phyloP scores from a whole-genome alignment of 2,329 filamentous ascomycete species.

The Xylariaceae sp. region DNA sequence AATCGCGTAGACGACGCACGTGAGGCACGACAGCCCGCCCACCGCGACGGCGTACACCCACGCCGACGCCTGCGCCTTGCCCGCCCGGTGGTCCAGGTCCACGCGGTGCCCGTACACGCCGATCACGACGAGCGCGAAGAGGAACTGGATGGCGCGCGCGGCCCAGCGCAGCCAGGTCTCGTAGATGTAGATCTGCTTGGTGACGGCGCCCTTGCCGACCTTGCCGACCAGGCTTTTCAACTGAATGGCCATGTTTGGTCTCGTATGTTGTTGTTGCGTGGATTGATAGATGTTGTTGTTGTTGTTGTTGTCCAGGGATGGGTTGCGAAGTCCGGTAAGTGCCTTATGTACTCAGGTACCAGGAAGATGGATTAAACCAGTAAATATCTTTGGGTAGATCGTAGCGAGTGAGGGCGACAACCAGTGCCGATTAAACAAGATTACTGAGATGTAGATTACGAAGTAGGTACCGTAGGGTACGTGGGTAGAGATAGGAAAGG shows the following conservation, averaged over 20 bases:
- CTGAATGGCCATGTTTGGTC: constrained; percentile 9
- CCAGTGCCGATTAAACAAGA: no score
- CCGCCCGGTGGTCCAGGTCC: constrained; percentile 30
- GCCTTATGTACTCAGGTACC: background rate
- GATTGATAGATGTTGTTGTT: background rate
- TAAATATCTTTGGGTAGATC: no score
- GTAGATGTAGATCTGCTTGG: constrained; percentile 38
- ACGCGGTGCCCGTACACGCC: constrained; percentile 62
- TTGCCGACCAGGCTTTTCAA: constrained; percentile 16
- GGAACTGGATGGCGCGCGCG: constrained; percentile 60
- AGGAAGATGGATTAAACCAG: no score
- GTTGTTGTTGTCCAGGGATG: background rate
- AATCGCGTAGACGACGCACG: constrained; percentile 34
- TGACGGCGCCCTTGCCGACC: constrained; percentile 33
- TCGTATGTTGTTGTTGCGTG: constrained; percentile 1
- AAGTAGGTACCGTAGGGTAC: no score
- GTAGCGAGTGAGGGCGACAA: no score
- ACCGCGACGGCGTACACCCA: constrained; percentile 60
- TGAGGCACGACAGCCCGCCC: constrained; percentile 45
- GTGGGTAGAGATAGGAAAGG: no score
- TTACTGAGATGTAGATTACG: no score
- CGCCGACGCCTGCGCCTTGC: constrained; percentile 39
- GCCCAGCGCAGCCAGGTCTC: constrained; percentile 40
- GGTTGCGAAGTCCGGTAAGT: background rate
- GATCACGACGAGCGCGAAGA: constrained; percentile 60